Evolutionary conservation across 306 rosid genomes (phyloP).

Genomic region (Begonia fuchsioides): DNA sequence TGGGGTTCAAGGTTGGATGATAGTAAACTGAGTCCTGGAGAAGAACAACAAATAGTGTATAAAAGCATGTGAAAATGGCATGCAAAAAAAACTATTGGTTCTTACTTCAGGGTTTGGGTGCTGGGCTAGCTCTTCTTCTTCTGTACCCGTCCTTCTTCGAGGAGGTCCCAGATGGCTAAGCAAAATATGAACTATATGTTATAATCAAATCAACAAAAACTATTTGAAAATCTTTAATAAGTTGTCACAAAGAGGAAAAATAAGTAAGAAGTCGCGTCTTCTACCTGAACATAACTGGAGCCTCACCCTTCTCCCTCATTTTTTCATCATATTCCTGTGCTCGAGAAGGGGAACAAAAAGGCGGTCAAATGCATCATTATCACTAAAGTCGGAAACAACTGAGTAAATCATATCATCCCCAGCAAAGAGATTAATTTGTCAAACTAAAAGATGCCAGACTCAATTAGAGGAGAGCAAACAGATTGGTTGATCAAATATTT

Average conservation of each 20-base stretch:
- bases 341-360: no score
- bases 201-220: slow-evolving; percentile 12
- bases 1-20: slow-evolving; percentile 87
- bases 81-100: no score
- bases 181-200: slow-evolving; percentile 18
- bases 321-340: slow-evolving; percentile 82
- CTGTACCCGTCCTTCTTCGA: slow-evolving; percentile 59
- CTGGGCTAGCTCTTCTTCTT: slow-evolving; percentile 86
- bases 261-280: neutral
- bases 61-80: no score
- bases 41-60: neutral
- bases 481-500: no score
- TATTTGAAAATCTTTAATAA: neutral
- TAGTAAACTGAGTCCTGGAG: slow-evolving; percentile 16
- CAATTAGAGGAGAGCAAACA: no score
- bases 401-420: no score
- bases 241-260: no score
- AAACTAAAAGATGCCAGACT: no score
- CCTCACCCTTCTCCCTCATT: slow-evolving; percentile 83
- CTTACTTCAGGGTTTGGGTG: slow-evolving; percentile 86
- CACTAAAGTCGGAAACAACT: no score
- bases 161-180: slow-evolving; percentile 94
- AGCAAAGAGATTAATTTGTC: no score
- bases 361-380: no score
- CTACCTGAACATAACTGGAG: slow-evolving; percentile 98